Evolutionary conservation across 768 basidiomycete genomes (phyloP).

Genomic region (Phylloporus arenicola): DNA sequence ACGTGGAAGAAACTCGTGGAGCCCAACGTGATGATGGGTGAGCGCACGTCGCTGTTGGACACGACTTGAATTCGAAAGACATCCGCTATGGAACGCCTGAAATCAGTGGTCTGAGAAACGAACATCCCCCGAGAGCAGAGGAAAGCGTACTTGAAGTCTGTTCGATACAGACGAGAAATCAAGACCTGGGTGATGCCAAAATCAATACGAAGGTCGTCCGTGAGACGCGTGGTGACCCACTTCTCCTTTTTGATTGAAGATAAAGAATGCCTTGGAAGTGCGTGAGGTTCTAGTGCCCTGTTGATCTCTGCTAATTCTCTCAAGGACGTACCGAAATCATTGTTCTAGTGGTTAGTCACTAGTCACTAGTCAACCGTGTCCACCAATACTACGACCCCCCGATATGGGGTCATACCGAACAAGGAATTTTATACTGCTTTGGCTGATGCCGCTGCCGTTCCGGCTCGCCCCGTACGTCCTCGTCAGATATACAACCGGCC

Average conservation of each 20-base stretch:
- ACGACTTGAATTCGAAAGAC: constrained; percentile 99
- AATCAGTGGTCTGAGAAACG: constrained; percentile 3
- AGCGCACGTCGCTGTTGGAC: constrained; percentile 93
- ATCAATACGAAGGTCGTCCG: background rate
- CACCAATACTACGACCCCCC: constrained; percentile 4
- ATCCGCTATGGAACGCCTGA: constrained; percentile 91
- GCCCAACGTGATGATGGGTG: constrained; percentile 95
- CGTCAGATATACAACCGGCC: background rate
- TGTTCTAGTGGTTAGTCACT: too few relatives aligned
- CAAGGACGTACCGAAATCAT: constrained; percentile 45
- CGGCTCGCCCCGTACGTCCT: background rate
- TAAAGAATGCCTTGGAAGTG: constrained; percentile 84
- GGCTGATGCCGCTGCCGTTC: background rate
- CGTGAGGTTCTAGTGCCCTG: constrained; percentile 1
- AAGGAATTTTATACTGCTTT: background rate
- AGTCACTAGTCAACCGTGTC: constrained; percentile 2
- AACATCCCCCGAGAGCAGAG: background rate
- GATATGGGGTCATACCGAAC: background rate
- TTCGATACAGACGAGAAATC: constrained; percentile 92
- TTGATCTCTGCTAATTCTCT: background rate
- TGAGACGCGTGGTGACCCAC: constrained; percentile 40
- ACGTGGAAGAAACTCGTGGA: constrained; percentile 99
- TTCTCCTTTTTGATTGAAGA: constrained; percentile 99
- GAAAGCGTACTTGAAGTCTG: constrained; percentile 85
- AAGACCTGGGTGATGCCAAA: constrained; percentile 56